Conservation (phyloP, 306 rosid species). For the Chamaecrista fasciculata region DNA sequence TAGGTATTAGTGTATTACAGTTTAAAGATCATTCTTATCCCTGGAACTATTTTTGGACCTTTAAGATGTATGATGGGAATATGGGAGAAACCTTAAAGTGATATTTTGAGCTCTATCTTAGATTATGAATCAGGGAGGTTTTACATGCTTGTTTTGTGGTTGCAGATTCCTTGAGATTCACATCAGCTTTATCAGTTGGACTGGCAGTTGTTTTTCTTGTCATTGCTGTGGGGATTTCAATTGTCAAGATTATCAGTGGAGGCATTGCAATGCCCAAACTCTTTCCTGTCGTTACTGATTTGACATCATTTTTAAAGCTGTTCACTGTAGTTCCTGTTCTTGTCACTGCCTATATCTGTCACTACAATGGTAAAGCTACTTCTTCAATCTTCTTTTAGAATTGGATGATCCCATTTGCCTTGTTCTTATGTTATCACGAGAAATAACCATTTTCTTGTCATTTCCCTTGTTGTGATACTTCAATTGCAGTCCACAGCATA, state of each 20-base stretch:
- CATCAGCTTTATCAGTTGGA: slow-evolving; percentile 82
- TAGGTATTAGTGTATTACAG: background rate
- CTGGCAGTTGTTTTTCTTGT: slow-evolving; percentile 85
- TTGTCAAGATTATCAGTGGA: slow-evolving; percentile 70
- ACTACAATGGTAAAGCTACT: slow-evolving; percentile 72
- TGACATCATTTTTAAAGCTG: slow-evolving; percentile 54
- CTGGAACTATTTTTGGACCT: background rate
- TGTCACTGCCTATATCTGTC: slow-evolving; percentile 91
- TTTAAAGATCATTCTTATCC: slow-evolving; percentile 15
- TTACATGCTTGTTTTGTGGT: slow-evolving; percentile 33
- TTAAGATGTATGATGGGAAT: background rate
- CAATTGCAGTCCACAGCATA: slow-evolving; percentile 83
- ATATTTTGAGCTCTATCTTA: background rate
- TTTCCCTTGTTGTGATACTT: slow-evolving; percentile 11
- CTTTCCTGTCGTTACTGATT: slow-evolving; percentile 52
- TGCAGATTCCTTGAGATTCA: slow-evolving; percentile 91
- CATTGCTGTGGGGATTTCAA: slow-evolving; percentile 80
- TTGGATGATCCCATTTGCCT: slow-evolving; percentile 11
- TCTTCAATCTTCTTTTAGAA: slow-evolving; percentile 15
- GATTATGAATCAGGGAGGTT: slow-evolving; percentile 22
- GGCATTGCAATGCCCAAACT: slow-evolving; percentile 74
- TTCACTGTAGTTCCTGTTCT: slow-evolving; percentile 90
- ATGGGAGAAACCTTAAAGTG: background rate
- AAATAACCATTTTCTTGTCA: background rate
- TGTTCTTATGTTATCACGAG: slow-evolving; percentile 17